Evolutionary conservation across 208 protist species (phyloP).

Genomic region (Wallacemonas sp.): DNA sequence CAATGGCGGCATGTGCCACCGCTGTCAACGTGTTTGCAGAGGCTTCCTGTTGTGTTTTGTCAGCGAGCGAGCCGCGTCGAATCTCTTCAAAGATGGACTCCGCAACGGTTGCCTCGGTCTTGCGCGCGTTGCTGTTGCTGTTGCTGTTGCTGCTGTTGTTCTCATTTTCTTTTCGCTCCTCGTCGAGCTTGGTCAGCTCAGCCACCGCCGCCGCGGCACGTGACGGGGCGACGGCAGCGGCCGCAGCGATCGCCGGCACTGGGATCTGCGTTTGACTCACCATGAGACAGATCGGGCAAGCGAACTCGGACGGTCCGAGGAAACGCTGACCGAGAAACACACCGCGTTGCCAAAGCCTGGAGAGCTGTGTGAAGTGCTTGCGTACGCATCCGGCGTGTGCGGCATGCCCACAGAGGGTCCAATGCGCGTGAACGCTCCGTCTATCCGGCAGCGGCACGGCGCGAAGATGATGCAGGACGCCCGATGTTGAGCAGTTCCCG

Average conservation of each 20-base stretch:
- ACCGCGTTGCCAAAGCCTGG: slow-evolving; percentile 31
- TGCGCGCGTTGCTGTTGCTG: neutral
- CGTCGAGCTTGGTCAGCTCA: neutral
- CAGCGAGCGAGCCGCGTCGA: slow-evolving; percentile 19
- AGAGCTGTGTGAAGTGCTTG: slow-evolving; percentile 42
- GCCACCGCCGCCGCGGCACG: neutral
- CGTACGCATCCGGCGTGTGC: slow-evolving; percentile 38
- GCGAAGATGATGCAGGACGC: slow-evolving; percentile 22
- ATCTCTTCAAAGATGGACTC: slow-evolving; percentile 44
- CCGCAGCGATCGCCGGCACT: slow-evolving; percentile 35
- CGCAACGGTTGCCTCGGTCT: no score
- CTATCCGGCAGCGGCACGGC: slow-evolving; percentile 14
- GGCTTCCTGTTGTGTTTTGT: slow-evolving; percentile 7
- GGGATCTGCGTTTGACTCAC: slow-evolving; percentile 59
- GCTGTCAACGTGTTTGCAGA: slow-evolving; percentile 29
- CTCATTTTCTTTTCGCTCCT: neutral
- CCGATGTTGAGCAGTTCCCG: slow-evolving; percentile 33
- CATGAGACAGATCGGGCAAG: slow-evolving; percentile 73
- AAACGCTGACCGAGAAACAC: slow-evolving; percentile 41
- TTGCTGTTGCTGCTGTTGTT: neutral
- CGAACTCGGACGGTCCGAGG: slow-evolving; percentile 50
- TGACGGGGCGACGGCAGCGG: neutral
- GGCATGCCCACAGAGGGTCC: slow-evolving; percentile 43
- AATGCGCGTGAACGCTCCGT: slow-evolving; percentile 27
- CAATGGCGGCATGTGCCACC: slow-evolving; percentile 49